Evolutionary conservation across 164 flowering plant species (phyloP), one percentile per base, ranked within the genome.

Genomic region (Hamamelis virginiana): DNA sequence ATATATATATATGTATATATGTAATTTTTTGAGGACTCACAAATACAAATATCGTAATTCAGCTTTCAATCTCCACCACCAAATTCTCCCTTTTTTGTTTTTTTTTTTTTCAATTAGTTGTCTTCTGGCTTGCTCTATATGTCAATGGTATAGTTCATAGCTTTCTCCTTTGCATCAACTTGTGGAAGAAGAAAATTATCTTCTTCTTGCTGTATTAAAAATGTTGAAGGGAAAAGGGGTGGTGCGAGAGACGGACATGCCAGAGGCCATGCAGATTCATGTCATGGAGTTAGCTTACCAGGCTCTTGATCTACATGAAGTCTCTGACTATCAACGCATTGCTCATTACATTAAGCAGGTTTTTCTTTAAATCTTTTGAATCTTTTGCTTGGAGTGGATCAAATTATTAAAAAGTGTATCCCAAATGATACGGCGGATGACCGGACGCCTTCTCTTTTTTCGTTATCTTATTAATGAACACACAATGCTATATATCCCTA

Each of bases 321-420:
- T 75, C 58, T 76, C 80, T 15, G 82, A 83, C 65, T 76, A 58
- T 27, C 75, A 76, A 71, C 62, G 82, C 64, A 78, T 83, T 44
- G 82, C 84, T 69, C 72, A 33, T 38, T 75, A 74, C 72, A 83
- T 78, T 51, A 83, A 80, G 69, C 79, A 80, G 80, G 83, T 80
- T 21, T 18, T 6, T 41, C 11, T 9, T 51, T 51, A 9, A 51
- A 6, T 18, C 55, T 51, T 21, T 5, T 5, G 6, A 51, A 9
- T 21, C n/a, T 51, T 51, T 6, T 33, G 2, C 41, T 2, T 33
- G 41, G 4, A 33, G 4, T 33, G 41, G 41, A 33, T 2, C 6
- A 6, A 33, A 33, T 33, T n/a, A n/a, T n/a, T n/a, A n/a, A n/a
- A n/a, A n/a, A n/a, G n/a, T n/a, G n/a, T n/a, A n/a, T n/a, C n/a